Base-by-base conservation (phyloP, 495 filamentous ascomycete species). In the Immersiella caudata region DNA sequence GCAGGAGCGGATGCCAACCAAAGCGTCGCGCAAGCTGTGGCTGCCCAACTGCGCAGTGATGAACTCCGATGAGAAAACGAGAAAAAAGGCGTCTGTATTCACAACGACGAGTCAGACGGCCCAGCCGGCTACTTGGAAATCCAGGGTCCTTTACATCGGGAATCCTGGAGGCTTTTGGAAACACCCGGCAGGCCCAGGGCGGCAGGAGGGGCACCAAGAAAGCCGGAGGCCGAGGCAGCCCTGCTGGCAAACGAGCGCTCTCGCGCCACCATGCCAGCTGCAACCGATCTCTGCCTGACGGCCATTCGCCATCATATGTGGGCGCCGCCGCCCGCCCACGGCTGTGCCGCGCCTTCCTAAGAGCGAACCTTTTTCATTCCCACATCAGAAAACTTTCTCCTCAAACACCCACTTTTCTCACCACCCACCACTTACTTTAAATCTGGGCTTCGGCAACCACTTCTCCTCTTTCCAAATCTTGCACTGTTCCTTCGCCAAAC, bases 381-480 rank as follows among this genome's bases (percentile, higher is more conserved):
- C 60, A 63, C 36, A 24, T 63, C 52, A 26, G 24, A 57, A 65
- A 65, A 65, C 63, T 65, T 65, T 65, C 63, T 65, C 49, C 61
- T 54, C 40, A 64, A 35, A 65, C 63, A 65, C 50, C 63, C 63
- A 65, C 63, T 65, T 65, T 65, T 65, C 51, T 58, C 40, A 49
- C 51, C 63, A 65, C 51, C 63, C 52, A 57, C 63, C 18, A 21
- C 20, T 26, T 56, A 25, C 20, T 25, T 54, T 64, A 54, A 64
- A 64, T 54, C 50, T 35, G 25, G 20, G 26, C 29, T 25, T 36
- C 26, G 26, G 29, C 21, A 25, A 3, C 35, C 20, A 26, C n/a
- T 22, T 33, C 33, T 21, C 33, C n/a, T 20, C 52, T 24, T 22
- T 52, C 33, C 40, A 29, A 46, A 29, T 24, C 16, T 18, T 33